These are phyloP conservation scores for Diophrys sp. DNA, from an alignment of 73 alveolate genomes.

Conservation along the genomic window DNA sequence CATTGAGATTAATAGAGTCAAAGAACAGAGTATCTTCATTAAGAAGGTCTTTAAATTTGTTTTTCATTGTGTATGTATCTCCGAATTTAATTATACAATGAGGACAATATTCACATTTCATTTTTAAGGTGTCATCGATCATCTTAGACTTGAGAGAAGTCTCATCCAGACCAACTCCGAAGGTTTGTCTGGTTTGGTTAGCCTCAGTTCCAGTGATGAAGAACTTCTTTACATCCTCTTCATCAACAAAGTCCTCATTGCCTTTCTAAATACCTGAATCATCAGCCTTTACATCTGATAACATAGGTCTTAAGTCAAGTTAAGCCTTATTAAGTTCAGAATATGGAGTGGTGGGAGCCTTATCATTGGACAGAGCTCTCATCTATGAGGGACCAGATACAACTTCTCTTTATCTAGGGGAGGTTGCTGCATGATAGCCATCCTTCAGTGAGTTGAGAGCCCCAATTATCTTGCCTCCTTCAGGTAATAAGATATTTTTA, in stretches of 20 bases:
- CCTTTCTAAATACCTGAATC: neutral
- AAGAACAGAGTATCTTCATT: neutral
- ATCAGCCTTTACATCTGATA: neutral
- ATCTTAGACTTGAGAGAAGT: neutral
- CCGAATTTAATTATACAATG: neutral
- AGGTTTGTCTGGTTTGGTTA: neutral
- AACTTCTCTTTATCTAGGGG: neutral
- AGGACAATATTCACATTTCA: slow-evolving; percentile 8
- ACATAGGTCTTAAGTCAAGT: neutral
- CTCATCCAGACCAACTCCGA: slow-evolving; percentile 1
- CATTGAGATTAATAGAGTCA: neutral
- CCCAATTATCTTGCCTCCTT: slow-evolving; percentile 4
- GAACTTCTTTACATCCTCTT: slow-evolving; percentile 20
- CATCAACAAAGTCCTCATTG: neutral
- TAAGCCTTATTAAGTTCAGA: neutral
- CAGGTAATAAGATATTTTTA: neutral
- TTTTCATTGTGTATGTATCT: neutral
- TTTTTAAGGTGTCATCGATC: slow-evolving; percentile 18
- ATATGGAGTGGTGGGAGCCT: neutral
- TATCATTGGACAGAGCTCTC: neutral
- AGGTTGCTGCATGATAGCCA: neutral
- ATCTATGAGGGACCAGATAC: too few relatives aligned
- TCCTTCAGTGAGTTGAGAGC: slow-evolving; percentile 1
- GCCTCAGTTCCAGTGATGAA: slow-evolving; percentile 12
- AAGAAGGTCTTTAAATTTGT: neutral